phyloP scores from a whole-genome alignment of 2,329 filamentous ascomycete genomes.

The Chrysoporthe deuterocubensis region DNA sequence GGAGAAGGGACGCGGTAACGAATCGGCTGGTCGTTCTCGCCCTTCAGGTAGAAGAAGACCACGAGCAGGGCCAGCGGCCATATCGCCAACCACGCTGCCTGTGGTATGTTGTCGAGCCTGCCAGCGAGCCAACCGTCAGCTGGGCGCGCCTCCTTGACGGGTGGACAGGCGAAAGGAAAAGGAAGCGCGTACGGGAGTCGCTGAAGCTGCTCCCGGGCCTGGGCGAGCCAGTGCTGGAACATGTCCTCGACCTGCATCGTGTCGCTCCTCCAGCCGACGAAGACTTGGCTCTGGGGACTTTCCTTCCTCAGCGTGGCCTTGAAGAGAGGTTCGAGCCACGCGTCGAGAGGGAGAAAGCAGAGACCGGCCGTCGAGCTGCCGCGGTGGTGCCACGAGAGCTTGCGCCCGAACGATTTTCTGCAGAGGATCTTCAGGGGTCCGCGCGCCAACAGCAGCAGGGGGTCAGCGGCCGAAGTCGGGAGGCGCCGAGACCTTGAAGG shows the following conservation, averaged over 20 bases:
- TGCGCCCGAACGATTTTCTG: slow-evolving; percentile 15
- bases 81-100: slow-evolving; percentile 18
- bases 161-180: neutral
- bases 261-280: slow-evolving; percentile 1
- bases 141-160: slow-evolving; percentile 7
- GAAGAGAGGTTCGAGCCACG: neutral
- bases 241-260: slow-evolving; percentile 21
- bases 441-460: neutral
- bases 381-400: slow-evolving; percentile 27
- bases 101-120: slow-evolving; percentile 20
- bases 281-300: neutral
- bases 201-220: slow-evolving; percentile 23
- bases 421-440: slow-evolving; percentile 24
- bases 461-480: neutral
- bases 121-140: slow-evolving; percentile 11
- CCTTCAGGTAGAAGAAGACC: slow-evolving; percentile 13
- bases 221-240: slow-evolving; percentile 24
- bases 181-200: slow-evolving; percentile 22
- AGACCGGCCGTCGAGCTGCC: neutral
- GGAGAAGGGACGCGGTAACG: slow-evolving; percentile 66
- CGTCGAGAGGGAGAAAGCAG: slow-evolving; percentile 1
- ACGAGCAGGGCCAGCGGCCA: slow-evolving; percentile 19
- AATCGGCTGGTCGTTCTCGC: slow-evolving; percentile 49
- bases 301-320: neutral
- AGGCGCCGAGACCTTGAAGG: neutral